These are phyloP conservation scores for Pseudogymnoascus sp. DNA, from an alignment of 2,329 filamentous ascomycete species.

Conservation along the genomic window DNA sequence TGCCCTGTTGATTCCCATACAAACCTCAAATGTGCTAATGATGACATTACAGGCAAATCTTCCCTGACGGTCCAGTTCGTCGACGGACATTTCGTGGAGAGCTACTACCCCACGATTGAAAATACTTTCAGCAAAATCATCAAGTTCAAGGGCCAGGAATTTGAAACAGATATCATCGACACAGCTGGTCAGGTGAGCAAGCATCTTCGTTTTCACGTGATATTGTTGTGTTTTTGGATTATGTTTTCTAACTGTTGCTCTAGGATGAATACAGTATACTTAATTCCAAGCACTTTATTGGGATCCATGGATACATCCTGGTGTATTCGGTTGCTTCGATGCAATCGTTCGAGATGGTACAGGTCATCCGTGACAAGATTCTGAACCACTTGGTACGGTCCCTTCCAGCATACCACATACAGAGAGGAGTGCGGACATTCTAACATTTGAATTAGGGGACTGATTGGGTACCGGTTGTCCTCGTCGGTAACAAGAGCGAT, in stretches of 20 bases:
- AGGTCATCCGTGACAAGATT: slow-evolving; percentile 94
- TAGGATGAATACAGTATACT: slow-evolving; percentile 98
- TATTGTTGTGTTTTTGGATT: slow-evolving; percentile 11
- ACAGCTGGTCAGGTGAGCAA: slow-evolving; percentile 77
- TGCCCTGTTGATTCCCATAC: slow-evolving; percentile 15
- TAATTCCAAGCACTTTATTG: slow-evolving; percentile 98
- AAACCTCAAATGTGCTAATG: neutral
- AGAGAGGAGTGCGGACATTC: slow-evolving; percentile 11
- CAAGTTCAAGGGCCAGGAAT: slow-evolving; percentile 86
- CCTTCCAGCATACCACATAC: neutral
- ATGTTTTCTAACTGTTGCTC: slow-evolving; percentile 15
- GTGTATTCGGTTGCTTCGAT: slow-evolving; percentile 95
- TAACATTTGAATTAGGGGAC: slow-evolving; percentile 55
- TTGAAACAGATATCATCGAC: slow-evolving; percentile 93
- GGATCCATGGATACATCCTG: slow-evolving; percentile 97
- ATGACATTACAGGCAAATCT: slow-evolving; percentile 66
- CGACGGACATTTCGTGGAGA: slow-evolving; percentile 96
- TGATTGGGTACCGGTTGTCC: slow-evolving; percentile 83
- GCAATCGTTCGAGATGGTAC: slow-evolving; percentile 94
- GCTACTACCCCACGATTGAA: slow-evolving; percentile 98
- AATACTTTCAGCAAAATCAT: slow-evolving; percentile 98
- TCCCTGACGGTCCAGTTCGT: slow-evolving; percentile 95
- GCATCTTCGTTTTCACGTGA: slow-evolving; percentile 8
- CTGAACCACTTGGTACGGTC: slow-evolving; percentile 76
- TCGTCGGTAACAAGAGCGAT: slow-evolving; percentile 97